Percentiles rank a stretch among this genome's conserved stretches.
These are phyloP conservation scores for Calvatia gigantea DNA, from an alignment of 768 basidiomycete genomes.

Conservation along the genomic window DNA sequence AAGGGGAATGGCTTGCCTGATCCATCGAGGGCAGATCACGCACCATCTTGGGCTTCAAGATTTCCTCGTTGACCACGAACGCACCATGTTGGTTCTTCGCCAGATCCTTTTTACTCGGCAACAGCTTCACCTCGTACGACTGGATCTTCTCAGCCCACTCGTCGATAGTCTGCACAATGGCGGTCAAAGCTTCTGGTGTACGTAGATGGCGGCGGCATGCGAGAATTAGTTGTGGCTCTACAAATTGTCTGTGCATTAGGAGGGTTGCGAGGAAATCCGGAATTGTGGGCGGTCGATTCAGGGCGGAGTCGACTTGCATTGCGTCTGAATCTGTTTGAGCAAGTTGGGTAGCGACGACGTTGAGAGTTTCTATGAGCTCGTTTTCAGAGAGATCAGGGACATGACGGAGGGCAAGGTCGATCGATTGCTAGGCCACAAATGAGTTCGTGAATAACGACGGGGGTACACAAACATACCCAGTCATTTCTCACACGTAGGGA, in stretches of 20 bases:
- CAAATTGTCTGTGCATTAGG: constrained; percentile 29
- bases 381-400: constrained; percentile 65
- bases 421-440: constrained; percentile 31
- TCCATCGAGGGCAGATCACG: constrained; percentile 37
- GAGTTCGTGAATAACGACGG: not conserved
- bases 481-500: constrained; percentile 53
- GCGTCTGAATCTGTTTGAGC: constrained; percentile 32
- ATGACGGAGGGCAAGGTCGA: constrained; percentile 47
- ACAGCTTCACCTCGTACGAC: constrained; percentile 30
- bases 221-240: constrained; percentile 39
- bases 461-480: constrained; percentile 50
- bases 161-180: constrained; percentile 44
- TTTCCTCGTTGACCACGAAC: constrained; percentile 25
- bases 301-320: constrained; percentile 32
- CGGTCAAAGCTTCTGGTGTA: constrained; percentile 45
- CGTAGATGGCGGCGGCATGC: constrained; percentile 50
- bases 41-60: constrained; percentile 15
- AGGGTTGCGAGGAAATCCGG: constrained; percentile 33
- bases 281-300: constrained; percentile 23
- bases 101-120: constrained; percentile 36
- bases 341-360: constrained; percentile 36
- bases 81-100: constrained; percentile 40
- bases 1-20: constrained; percentile 30
- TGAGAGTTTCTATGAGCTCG: constrained; percentile 55
- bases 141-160: constrained; percentile 36